Evolutionary conservation across 805 yeast genomes (phyloP).

Genomic region (Millerago galiae): DNA sequence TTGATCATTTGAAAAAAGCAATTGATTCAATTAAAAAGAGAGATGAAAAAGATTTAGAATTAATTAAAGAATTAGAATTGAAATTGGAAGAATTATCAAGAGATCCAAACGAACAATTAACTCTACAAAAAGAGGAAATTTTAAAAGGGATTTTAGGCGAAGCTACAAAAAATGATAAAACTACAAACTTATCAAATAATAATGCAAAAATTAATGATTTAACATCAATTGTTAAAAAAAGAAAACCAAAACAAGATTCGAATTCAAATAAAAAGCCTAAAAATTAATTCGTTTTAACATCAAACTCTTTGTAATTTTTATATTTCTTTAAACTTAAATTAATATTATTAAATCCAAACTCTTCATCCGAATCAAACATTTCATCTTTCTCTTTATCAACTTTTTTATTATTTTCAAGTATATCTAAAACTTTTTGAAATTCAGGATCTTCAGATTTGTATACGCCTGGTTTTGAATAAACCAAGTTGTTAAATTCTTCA

Average conservation of each 20-base stretch:
- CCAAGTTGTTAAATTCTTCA: slow-evolving; percentile 13
- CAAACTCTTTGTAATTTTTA: background rate
- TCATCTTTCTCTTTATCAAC: slow-evolving; percentile 1
- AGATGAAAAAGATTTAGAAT: slow-evolving; percentile 35
- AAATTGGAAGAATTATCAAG: slow-evolving; percentile 49
- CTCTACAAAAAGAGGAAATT: slow-evolving; percentile 45
- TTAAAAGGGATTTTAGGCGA: slow-evolving; percentile 54
- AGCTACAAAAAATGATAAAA: slow-evolving; percentile 22
- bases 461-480: slow-evolving; percentile 5
- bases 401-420: background rate
- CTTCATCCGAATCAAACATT: slow-evolving; percentile 15
- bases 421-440: slow-evolving; percentile 3
- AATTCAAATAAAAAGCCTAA: slow-evolving; percentile 14
- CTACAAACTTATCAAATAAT: slow-evolving; percentile 19
- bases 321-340: slow-evolving; percentile 5
- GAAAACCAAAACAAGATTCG: slow-evolving; percentile 24
- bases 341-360: slow-evolving; percentile 19
- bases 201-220: slow-evolving; percentile 50
- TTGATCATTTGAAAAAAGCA: slow-evolving; percentile 49
- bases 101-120: slow-evolving; percentile 43
- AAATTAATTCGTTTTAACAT: slow-evolving; percentile 3
- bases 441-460: slow-evolving; percentile 6
- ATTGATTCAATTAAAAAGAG: slow-evolving; percentile 39
- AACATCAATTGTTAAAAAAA: slow-evolving; percentile 57
- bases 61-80: slow-evolving; percentile 49